Base-by-base conservation (phyloP, 2,329 filamentous ascomycete species). In the Pseudogymnoascus verrucosus region DNA sequence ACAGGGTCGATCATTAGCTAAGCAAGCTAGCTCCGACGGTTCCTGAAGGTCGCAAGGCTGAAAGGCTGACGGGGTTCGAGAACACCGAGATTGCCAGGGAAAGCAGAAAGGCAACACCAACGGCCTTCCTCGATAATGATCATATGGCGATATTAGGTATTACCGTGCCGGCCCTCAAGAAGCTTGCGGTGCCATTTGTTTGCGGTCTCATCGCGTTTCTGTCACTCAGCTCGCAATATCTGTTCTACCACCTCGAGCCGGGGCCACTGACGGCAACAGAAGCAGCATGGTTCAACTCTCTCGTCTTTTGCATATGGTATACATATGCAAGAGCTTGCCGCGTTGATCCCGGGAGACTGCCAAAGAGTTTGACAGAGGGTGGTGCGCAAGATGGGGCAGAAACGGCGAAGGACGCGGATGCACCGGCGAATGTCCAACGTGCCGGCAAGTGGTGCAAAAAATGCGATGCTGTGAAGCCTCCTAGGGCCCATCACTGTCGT, bases 401-500 rank as follows among this genome's bases (percentile, higher is more conserved):
- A 11, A 57, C 14, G 63, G 67, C 36, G 65, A 68, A 14, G 66
- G 69, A 63, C 67, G n/a, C 69, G 75, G 65, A 74, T 76, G 65
- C 37, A 42, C 64, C 65, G 34, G 64, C 61, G 39, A 65, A 57
- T 36, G 67, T 63, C 51, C 65, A 65, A 63, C 71, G 69, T 36
- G 70, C 69, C 31, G 66, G 70, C 61, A 76, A 82, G 61, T 93
- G 89, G 89, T 96, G 91, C 77, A 84, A 83, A 68, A 91, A 90
- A 74, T 96, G 91, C 74, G 78, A 84, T 59, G 82, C 84, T 36
- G 85, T 85, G 11, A 95, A 95, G 71, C 90, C 91, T 1, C 85
- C 88, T 0, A 80, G 91, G 67, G 85, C 90, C 1, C 91, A 95
- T 79, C 91, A 96, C 78, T 96, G 91, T 77, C 87, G 86, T 67